A percentile compares a stretch with the other conserved stretches of the same genome.
Conservation (phyloP, 805 yeast genomes). For the Jamesozyma hellenica region DNA sequence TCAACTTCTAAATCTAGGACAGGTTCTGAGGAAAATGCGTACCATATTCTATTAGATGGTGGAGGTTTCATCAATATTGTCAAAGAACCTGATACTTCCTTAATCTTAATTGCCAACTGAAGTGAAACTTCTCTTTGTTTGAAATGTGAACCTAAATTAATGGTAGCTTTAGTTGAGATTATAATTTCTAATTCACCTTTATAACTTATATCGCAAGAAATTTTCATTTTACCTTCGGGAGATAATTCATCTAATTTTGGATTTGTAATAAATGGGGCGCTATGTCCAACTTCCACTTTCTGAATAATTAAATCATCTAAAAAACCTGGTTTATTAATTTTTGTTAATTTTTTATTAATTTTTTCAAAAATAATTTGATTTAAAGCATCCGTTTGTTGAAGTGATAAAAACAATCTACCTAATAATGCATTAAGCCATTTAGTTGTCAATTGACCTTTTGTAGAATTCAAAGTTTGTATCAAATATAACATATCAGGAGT, state of each 20-base stretch:
- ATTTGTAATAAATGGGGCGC: slow-evolving; percentile 70
- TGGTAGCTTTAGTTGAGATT: slow-evolving; percentile 67
- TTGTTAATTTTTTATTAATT: slow-evolving; percentile 61
- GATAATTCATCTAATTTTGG: slow-evolving; percentile 60
- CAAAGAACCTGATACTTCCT: slow-evolving; percentile 63
- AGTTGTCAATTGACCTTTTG: slow-evolving; percentile 73
- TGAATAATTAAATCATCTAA: slow-evolving; percentile 72
- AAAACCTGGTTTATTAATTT: slow-evolving; percentile 80
- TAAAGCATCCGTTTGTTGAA: slow-evolving; percentile 62
- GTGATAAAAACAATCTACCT: slow-evolving; percentile 71
- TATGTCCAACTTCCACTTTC: slow-evolving; percentile 61
- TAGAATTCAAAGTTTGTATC: slow-evolving; percentile 67
- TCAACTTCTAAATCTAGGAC: slow-evolving; percentile 64
- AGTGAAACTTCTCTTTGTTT: slow-evolving; percentile 68
- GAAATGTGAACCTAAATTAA: slow-evolving; percentile 68
- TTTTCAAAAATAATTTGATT: slow-evolving; percentile 47
- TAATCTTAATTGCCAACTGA: slow-evolving; percentile 57
- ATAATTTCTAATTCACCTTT: slow-evolving; percentile 68
- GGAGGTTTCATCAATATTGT: slow-evolving; percentile 70
- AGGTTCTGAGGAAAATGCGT: slow-evolving; percentile 74
- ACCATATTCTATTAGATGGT: slow-evolving; percentile 88
- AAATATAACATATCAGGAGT: slow-evolving; percentile 64
- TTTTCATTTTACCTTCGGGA: slow-evolving; percentile 67
- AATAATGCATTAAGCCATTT: slow-evolving; percentile 85
- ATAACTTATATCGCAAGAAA: slow-evolving; percentile 55